Conservation (phyloP, 176 grass and related monocot genomes). For the Cenchrus fungigraminus region DNA sequence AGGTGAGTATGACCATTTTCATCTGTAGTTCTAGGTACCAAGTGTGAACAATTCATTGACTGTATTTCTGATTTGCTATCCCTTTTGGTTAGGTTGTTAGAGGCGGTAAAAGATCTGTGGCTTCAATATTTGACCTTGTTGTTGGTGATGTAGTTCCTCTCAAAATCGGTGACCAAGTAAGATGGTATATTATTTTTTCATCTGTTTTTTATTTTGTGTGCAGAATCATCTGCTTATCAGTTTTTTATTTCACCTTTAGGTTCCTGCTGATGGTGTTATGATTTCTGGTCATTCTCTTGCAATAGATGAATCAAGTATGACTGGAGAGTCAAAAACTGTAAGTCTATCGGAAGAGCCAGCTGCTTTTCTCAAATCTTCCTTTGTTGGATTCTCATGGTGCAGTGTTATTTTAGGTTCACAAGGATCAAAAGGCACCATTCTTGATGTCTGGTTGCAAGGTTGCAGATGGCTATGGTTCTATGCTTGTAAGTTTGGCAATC, state of each 20-base stretch:
- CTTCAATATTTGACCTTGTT: constrained; percentile 92
- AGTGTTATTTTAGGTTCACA: constrained; percentile 66
- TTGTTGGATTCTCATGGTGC: constrained; percentile 10
- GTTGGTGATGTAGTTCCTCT: constrained; percentile 93
- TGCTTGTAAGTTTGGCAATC: constrained; percentile 69
- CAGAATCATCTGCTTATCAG: constrained; percentile 44
- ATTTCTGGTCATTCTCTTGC: constrained; percentile 96
- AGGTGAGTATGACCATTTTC: constrained; percentile 58
- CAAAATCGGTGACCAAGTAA: constrained; percentile 99
- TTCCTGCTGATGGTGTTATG: constrained; percentile 91
- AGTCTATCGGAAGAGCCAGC: constrained; percentile 27
- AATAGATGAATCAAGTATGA: constrained; percentile 99
- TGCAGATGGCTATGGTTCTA: constrained; percentile 94
- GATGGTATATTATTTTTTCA: constrained; percentile 49
- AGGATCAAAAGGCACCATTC: constrained; percentile 88
- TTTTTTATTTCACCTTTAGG: constrained; percentile 48
- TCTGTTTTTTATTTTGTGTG: constrained; percentile 16
- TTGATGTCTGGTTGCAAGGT: constrained; percentile 99
- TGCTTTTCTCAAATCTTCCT: constrained; percentile 9
- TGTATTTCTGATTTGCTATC: constrained; percentile 34
- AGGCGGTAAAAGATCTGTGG: constrained; percentile 79
- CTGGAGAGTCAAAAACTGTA: constrained; percentile 88
- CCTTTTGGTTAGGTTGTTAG: constrained; percentile 66
- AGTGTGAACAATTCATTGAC: constrained; percentile 17
- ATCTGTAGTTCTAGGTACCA: constrained; percentile 16